These are phyloP conservation scores for Kwoniella dendrophila DNA, from an alignment of 768 basidiomycete genomes.

Conservation along the genomic window DNA sequence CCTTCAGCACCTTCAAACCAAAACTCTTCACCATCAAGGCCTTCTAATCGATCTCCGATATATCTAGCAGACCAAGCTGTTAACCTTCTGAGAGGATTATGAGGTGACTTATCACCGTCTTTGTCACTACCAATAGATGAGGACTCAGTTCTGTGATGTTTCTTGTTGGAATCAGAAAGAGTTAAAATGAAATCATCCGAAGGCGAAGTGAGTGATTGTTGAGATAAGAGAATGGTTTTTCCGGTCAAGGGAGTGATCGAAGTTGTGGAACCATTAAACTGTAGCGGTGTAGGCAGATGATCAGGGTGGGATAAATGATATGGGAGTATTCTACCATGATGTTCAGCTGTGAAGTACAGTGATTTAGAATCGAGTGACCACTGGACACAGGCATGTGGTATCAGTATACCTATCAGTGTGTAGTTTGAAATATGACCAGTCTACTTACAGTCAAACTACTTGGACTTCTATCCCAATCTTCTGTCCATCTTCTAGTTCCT, in stretches of 20 bases:
- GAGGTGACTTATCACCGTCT: constrained; percentile 38
- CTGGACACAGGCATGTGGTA: constrained; percentile 55
- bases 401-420: neutral
- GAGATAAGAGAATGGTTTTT: constrained; percentile 70
- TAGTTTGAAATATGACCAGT: neutral
- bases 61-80: constrained; percentile 67
- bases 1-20: constrained; percentile 84
- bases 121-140: constrained; percentile 58
- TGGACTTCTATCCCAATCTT: constrained; percentile 83
- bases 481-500: constrained; percentile 64
- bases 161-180: constrained; percentile 29
- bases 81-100: constrained; percentile 59
- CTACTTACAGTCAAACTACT: constrained; percentile 63
- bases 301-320: constrained; percentile 45
- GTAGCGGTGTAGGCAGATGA: constrained; percentile 43
- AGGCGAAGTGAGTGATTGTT: constrained; percentile 74
- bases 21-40: constrained; percentile 67
- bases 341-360: constrained; percentile 75
- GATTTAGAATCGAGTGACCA: constrained; percentile 73
- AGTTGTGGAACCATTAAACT: constrained; percentile 38
- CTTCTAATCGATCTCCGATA: constrained; percentile 54
- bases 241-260: constrained; percentile 64
- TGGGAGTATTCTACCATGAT: constrained; percentile 66
- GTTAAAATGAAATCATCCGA: constrained; percentile 74
- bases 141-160: neutral